Evolutionary conservation across 768 basidiomycete species (phyloP), one percentile per base, ranked within the genome.

Genomic region (Xanthoconium stramineum): DNA sequence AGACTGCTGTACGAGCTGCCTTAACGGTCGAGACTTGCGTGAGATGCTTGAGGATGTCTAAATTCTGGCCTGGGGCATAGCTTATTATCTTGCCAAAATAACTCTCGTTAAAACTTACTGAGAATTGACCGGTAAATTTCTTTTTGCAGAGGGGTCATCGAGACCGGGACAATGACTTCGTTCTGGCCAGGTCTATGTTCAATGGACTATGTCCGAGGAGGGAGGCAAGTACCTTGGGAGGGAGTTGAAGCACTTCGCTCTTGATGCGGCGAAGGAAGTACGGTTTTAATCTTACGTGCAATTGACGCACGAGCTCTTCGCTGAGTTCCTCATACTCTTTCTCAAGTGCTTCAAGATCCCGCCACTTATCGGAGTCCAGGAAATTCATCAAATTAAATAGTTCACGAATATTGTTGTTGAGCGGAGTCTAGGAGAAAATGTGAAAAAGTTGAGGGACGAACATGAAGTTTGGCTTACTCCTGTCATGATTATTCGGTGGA

Each of bases 361-460:
- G 68, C 91, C 91, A 92, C 58, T 88, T 77, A 13, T 72, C 61
- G 6, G 89, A 83, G 67, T 94, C 91, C 17, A 98, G 81, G 76
- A 98, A 98, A 69, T 94, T 91, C 86, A 99, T 94, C 42, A 99
- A 79, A 69, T 95, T 98, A 78, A 98, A 96, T 28, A 99, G 73
- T 72, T 99, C 97, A 46, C 92, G 82, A 24, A 99, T 88, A 67
- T 98, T 98, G 76, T 98, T 98, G 72, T 98, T 98, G 55, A 98
- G 72, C 0, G 96, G 96, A 0, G 97, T 98, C 81, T 93, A 56
- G 19, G 37, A 38, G 38, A 40, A 38, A 35, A 20, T 19, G 20
- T 56, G 44, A 7, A 37, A 42, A 32, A 45, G 30, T 24, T 29
- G 36, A 37, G 47, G 32, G 10, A 53, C 29, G 47, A n/a, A 29